Percentiles rank a stretch among this genome's conserved stretches.
Evolutionary conservation across 768 basidiomycete genomes (phyloP).

Genomic region (Tricholoma matsutake): DNA sequence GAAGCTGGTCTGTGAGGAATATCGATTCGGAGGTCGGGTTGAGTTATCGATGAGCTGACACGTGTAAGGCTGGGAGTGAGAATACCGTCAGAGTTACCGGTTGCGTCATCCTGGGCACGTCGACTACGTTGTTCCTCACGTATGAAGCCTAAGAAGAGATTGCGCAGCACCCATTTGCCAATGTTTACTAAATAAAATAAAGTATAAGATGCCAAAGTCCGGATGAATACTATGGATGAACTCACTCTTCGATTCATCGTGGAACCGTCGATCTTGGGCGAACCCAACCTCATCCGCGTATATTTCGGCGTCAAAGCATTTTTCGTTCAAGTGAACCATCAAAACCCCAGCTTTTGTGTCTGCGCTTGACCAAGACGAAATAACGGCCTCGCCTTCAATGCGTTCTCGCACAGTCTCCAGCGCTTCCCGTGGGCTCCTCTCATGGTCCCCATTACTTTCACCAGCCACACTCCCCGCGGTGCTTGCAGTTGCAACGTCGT

Average conservation of each 20-base stretch:
- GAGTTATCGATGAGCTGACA: neutral
- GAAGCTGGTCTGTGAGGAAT: slow-evolving; percentile 15
- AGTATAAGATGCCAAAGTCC: neutral
- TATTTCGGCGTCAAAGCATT: slow-evolving; percentile 91
- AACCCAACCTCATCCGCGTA: slow-evolving; percentile 91
- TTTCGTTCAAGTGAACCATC: slow-evolving; percentile 82
- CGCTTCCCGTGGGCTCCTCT: slow-evolving; percentile 74
- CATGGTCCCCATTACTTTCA: slow-evolving; percentile 38
- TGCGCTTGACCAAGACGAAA: slow-evolving; percentile 79
- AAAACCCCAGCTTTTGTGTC: slow-evolving; percentile 91
- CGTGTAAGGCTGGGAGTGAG: slow-evolving; percentile 19
- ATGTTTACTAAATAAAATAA: slow-evolving; percentile 68
- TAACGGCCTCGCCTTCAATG: slow-evolving; percentile 93
- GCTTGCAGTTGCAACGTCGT: slow-evolving; percentile 63
- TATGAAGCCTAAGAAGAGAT: slow-evolving; percentile 79
- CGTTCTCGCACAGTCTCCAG: slow-evolving; percentile 85
- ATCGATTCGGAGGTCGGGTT: slow-evolving; percentile 4
- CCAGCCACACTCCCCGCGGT: slow-evolving; percentile 42
- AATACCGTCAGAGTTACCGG: slow-evolving; percentile 22
- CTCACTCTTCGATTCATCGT: slow-evolving; percentile 81
- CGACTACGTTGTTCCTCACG: slow-evolving; percentile 58
- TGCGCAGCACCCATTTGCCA: slow-evolving; percentile 87
- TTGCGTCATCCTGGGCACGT: slow-evolving; percentile 25
- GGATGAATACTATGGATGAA: slow-evolving; percentile 16
- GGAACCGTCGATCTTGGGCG: slow-evolving; percentile 52